These are phyloP conservation scores for Pyrenochaeta sp. DNA, from an alignment of 2,329 filamentous ascomycete species.

Conservation along the genomic window DNA sequence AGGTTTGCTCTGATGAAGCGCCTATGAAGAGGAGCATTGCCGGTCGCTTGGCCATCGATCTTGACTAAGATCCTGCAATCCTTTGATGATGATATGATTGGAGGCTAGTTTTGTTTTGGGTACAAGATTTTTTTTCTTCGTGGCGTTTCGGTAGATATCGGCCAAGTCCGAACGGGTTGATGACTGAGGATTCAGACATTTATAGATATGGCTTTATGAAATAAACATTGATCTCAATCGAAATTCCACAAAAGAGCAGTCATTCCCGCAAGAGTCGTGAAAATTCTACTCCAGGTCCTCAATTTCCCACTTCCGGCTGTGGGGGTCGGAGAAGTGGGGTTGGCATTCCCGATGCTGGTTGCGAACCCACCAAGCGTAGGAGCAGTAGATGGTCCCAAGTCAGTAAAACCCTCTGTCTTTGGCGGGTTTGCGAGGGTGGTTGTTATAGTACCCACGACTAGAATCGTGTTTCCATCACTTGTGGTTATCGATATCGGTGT, in stretches of 20 bases:
- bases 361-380: not conserved
- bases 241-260: not conserved
- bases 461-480: constrained; percentile 11
- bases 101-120: no score
- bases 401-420: constrained; percentile 1
- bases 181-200: no score
- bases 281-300: not conserved
- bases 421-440: constrained; percentile 15
- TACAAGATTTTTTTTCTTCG: not conserved
- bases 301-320: constrained; percentile 1
- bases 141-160: not conserved
- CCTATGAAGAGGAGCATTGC: constrained; percentile 34
- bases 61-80: no score
- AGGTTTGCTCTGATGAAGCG: constrained; percentile 24
- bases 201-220: not conserved
- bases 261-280: not conserved
- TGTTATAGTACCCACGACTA: constrained; percentile 21
- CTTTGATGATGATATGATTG: constrained; percentile 5
- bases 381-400: constrained; percentile 1
- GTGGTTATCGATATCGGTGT: constrained; percentile 19
- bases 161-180: no score
- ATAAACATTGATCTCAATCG: not conserved
- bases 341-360: not conserved
- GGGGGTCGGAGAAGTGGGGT: not conserved
- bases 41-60: constrained; percentile 21